Evolutionary conservation across 2,329 filamentous ascomycete species (phyloP).

Genomic region (Colletotrichum sublineola): DNA sequence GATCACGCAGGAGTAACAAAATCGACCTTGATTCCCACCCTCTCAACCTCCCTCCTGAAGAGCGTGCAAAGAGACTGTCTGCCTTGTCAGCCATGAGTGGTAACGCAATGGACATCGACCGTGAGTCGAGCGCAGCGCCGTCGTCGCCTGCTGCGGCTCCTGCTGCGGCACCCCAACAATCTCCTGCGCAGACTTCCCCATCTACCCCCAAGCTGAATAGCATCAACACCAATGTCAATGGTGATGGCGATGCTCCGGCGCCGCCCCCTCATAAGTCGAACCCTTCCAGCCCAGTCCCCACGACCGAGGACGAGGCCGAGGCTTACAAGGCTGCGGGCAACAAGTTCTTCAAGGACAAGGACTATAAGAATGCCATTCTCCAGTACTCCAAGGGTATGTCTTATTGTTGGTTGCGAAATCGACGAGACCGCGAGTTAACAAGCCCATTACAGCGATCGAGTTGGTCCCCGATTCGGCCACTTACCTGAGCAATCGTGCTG

Average conservation of each 20-base stretch:
- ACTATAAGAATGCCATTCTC: conserved; percentile 88
- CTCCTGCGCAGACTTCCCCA: conserved; percentile 59
- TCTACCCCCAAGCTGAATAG: conserved; percentile 67
- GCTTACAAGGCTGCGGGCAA: conserved; percentile 93
- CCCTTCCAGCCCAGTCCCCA: conserved; percentile 69
- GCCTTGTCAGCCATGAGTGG: conserved; percentile 70
- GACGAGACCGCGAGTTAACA: conserved; percentile 11
- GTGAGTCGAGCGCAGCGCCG: conserved; percentile 66
- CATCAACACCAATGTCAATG: conserved; percentile 58
- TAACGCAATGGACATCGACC: conserved; percentile 83
- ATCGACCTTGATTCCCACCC: conserved; percentile 83
- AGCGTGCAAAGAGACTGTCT: conserved; percentile 79
- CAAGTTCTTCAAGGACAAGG: conserved; percentile 95
- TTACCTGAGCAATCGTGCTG: conserved; percentile 94
- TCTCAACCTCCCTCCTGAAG: conserved; percentile 89
- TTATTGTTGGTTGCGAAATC: conserved; percentile 5
- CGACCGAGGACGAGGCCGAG: conserved; percentile 82
- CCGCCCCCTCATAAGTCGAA: conserved; percentile 80
- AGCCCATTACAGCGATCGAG: conserved; percentile 79
- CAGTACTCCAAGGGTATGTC: conserved; percentile 92
- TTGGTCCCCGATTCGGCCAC: conserved; percentile 87
- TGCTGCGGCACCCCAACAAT: conserved; percentile 52
- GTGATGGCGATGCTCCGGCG: conserved; percentile 67
- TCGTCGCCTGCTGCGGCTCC: conserved; percentile 67
- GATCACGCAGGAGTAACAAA: conserved; percentile 63